These are phyloP conservation scores for Pulveroboletus sp. DNA, from an alignment of 768 basidiomycete genomes.

Conservation along the genomic window DNA sequence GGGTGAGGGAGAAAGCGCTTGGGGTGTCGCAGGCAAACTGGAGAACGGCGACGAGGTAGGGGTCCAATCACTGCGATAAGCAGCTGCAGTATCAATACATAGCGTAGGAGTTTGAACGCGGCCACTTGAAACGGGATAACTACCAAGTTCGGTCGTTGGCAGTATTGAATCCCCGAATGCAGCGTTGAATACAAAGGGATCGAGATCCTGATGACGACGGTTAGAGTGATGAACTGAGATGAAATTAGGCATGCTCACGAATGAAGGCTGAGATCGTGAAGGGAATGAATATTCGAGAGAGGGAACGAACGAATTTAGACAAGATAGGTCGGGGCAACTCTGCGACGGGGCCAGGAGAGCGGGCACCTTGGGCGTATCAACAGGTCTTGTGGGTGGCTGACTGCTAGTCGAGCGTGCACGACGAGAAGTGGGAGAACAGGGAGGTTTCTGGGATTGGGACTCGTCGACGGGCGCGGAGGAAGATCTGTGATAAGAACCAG, in stretches of 20 bases:
- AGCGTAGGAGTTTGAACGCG: slow-evolving; percentile 33
- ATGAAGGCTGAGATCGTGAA: slow-evolving; percentile 43
- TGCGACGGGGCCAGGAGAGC: slow-evolving; percentile 13
- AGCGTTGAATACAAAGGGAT: slow-evolving; percentile 28
- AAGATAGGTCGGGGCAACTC: slow-evolving; percentile 31
- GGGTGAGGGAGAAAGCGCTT: slow-evolving; percentile 31
- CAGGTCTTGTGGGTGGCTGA: slow-evolving; percentile 15
- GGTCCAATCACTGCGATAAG: slow-evolving; percentile 40
- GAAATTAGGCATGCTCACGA: slow-evolving; percentile 39
- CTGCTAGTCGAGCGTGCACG: slow-evolving; percentile 24
- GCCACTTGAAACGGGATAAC: slow-evolving; percentile 20
- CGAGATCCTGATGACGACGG: slow-evolving; percentile 21
- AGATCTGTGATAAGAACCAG: slow-evolving; percentile 65
- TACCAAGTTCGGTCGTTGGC: slow-evolving; percentile 13
- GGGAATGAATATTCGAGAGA: slow-evolving; percentile 27
- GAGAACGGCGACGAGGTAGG: slow-evolving; percentile 42
- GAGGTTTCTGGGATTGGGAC: slow-evolving; percentile 32
- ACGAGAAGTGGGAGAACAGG: slow-evolving; percentile 18
- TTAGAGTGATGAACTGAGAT: slow-evolving; percentile 5
- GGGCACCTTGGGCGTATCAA: slow-evolving; percentile 1
- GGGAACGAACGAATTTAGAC: slow-evolving; percentile 34
- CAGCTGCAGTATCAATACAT: slow-evolving; percentile 35
- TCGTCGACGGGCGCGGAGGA: slow-evolving; percentile 58
- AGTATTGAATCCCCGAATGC: slow-evolving; percentile 30
- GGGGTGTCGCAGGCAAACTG: slow-evolving; percentile 44